Evolutionary conservation across 2,329 filamentous ascomycete genomes (phyloP).

Genomic region (Aschersonia sp.): DNA sequence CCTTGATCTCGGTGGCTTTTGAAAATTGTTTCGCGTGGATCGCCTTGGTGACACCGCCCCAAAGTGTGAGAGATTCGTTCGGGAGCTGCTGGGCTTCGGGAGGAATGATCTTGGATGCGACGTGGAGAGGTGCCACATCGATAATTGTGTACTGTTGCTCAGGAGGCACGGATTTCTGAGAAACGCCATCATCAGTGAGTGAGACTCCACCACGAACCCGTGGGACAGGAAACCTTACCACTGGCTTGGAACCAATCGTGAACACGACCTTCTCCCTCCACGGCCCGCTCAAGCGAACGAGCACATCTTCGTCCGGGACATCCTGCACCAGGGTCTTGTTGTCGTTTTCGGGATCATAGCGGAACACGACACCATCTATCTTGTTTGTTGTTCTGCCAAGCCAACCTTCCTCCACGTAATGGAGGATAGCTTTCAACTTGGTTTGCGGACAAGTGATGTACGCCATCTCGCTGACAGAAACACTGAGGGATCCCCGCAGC

Average conservation of each 20-base stretch:
- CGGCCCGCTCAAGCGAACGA: slow-evolving; percentile 68
- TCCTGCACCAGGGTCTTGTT: slow-evolving; percentile 68
- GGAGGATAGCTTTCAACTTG: slow-evolving; percentile 77
- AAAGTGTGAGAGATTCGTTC: slow-evolving; percentile 82
- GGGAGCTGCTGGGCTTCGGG: slow-evolving; percentile 65
- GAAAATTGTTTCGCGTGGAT: slow-evolving; percentile 73
- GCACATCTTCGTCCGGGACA: slow-evolving; percentile 69
- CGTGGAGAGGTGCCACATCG: slow-evolving; percentile 71
- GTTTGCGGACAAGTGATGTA: slow-evolving; percentile 85
- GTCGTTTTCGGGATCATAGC: slow-evolving; percentile 78
- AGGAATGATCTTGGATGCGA: slow-evolving; percentile 66
- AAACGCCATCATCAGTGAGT: not conserved
- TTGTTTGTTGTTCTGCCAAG: slow-evolving; percentile 82
- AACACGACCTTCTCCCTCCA: slow-evolving; percentile 65
- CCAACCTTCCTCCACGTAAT: slow-evolving; percentile 93
- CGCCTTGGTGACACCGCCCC: slow-evolving; percentile 74
- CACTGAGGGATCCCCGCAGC: slow-evolving; percentile 70
- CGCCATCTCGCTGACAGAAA: slow-evolving; percentile 80
- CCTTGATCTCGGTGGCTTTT: slow-evolving; percentile 74
- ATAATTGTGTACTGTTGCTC: slow-evolving; percentile 64
- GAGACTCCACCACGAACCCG: slow-evolving; percentile 1
- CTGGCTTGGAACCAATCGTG: slow-evolving; percentile 41
- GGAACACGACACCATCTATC: slow-evolving; percentile 82
- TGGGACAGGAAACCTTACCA: slow-evolving; percentile 32
- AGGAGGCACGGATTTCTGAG: slow-evolving; percentile 26